Percentiles rank a stretch among this genome's conserved stretches.
phyloP scores from a whole-genome alignment of 2,329 filamentous ascomycete species.

The Trichoderma sp. region DNA sequence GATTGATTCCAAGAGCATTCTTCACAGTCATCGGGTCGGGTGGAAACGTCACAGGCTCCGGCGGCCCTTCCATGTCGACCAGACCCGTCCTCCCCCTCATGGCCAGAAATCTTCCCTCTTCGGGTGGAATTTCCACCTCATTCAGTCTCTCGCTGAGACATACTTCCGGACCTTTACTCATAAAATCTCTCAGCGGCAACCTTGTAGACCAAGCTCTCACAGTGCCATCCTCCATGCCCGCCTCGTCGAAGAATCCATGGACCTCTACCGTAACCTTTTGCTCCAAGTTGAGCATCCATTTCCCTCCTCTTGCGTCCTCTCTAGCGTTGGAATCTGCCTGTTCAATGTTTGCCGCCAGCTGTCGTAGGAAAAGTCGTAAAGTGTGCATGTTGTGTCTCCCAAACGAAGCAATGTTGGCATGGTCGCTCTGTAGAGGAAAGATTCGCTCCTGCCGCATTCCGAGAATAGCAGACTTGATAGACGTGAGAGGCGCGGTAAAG shows the following conservation, averaged over 20 bases:
- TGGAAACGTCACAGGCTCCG: conserved; percentile 8
- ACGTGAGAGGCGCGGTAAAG: conserved; percentile 61
- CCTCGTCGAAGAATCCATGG: conserved; percentile 57
- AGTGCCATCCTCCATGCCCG: conserved; percentile 27
- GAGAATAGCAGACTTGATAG: conserved; percentile 56
- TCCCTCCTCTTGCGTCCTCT: conserved; percentile 32
- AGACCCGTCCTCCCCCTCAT: conserved; percentile 32
- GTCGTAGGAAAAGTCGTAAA: conserved; percentile 43
- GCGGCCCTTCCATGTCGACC: conserved; percentile 24
- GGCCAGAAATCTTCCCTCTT: conserved; percentile 34
- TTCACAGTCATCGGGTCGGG: conserved; percentile 27
- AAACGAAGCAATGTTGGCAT: conserved; percentile 57
- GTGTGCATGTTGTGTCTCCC: conserved; percentile 51
- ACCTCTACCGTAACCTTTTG: conserved; percentile 58
- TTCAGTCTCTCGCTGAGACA: conserved; percentile 57
- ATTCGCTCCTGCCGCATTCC: conserved; percentile 54
- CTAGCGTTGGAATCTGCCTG: conserved; percentile 36
- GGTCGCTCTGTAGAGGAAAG: conserved; percentile 55
- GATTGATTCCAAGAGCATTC: conserved; percentile 39
- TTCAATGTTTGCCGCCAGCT: conserved; percentile 37
- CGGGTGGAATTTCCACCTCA: conserved; percentile 37
- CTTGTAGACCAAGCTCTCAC: conserved; percentile 55
- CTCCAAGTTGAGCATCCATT: conserved; percentile 51
- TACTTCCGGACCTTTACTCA: conserved; percentile 55
- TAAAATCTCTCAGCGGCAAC: conserved; percentile 54